Evolutionary conservation across 768 basidiomycete species (phyloP), one percentile per base, ranked within the genome.

Genomic region (Auriscalpium orientale): DNA sequence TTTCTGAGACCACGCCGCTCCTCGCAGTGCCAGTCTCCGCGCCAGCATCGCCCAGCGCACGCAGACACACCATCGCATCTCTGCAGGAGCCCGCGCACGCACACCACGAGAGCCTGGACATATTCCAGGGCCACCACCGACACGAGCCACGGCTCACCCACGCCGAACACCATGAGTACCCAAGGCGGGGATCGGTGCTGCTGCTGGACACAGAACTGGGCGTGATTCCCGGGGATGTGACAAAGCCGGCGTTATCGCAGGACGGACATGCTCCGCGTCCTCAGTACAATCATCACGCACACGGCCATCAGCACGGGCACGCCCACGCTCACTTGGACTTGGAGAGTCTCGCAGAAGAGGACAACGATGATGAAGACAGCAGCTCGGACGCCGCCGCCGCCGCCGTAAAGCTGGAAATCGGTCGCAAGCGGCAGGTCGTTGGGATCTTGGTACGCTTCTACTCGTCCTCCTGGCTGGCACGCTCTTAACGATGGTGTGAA

Each of bases 401-500:
- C 53, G 67, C 64, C 43, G 62, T 60, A 5, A 64, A 67, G 13
- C 65, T 69, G 0, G 68, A 58, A 44, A 65, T 84, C 9, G 81
- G 82, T 8, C 74, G 82, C 54, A 74, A 77, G 64, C 71, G 85
- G 55, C 87, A 89, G 63, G 72, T 92, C 45, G 78, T 92, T 49
- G 84, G 89, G 3, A 84, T 90, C 54, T 71, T 91, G 36, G 89
- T 89, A 58, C 54, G 81, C 70, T 37, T 46, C 40, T 51, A 54
- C 43, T 35, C 36, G 16, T 34, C 13, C 49, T 49, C 38, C 33
- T 21, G 34, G 40, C 20, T 48, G n/a, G 20, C 49, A 12, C 22
- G 20, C 56, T 10, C 5, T 22, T 28, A 28, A 47, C 33, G 12
- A 43, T 45, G 52, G 37, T 49, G 38, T 47, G 9, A 11, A 11